Conservation (phyloP, 495 filamentous ascomycete species). For the Choiromyces venosus region DNA sequence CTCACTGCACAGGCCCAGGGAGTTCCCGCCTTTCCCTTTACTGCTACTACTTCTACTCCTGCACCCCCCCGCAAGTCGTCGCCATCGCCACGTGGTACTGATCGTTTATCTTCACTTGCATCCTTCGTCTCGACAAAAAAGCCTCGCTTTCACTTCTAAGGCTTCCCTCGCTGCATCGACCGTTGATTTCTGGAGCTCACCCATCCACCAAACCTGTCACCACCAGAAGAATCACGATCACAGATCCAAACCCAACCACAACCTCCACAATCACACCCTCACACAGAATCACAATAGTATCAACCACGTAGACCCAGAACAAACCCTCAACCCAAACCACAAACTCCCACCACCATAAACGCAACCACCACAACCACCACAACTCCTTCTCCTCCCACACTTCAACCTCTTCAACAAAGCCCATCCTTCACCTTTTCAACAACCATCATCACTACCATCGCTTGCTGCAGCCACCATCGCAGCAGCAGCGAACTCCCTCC, state of each 20-base stretch:
- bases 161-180: conserved; percentile 17
- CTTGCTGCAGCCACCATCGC: conserved; percentile 1
- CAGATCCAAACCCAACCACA: background rate
- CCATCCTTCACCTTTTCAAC: background rate
- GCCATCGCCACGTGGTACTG: conserved; percentile 43
- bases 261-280: conserved; percentile 1
- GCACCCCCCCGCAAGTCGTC: conserved; percentile 41
- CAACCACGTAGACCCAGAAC: background rate
- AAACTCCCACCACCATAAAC: conserved; percentile 10
- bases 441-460: conserved; percentile 7
- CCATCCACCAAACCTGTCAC: conserved; percentile 13
- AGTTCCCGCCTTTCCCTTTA: conserved; percentile 36
- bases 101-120: conserved; percentile 41
- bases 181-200: conserved; percentile 10
- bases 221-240: conserved; percentile 1
- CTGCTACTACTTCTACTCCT: conserved; percentile 28
- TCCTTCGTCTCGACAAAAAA: conserved; percentile 42
- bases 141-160: conserved; percentile 33
- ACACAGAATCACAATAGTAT: background rate
- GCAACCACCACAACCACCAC: conserved; percentile 1
- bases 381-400: background rate
- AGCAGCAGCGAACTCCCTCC: background rate
- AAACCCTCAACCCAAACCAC: background rate
- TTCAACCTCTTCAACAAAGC: background rate
- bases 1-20: conserved; percentile 30